Evolutionary conservation across 2,329 filamentous ascomycete species (phyloP), one percentile per base, ranked within the genome.

Genomic region (Drechmeria coniospora): DNA sequence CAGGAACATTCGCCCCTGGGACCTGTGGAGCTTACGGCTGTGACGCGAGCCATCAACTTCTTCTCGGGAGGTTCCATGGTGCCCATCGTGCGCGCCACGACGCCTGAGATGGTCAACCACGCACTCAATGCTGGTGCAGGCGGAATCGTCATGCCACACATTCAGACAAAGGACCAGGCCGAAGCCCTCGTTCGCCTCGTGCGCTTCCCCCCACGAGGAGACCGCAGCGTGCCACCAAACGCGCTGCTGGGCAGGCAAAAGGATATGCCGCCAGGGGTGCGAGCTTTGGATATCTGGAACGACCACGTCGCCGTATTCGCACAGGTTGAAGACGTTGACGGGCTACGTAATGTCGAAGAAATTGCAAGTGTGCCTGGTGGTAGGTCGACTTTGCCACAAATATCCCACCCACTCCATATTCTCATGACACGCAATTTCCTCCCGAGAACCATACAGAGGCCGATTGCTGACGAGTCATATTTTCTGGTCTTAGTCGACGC

Each of bases 1-100:
- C n/a, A 31, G 29, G 29, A 31, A 6, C 29, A 31, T 24, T 22
- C 29, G 8, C 29, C 29, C 12, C 24, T 31, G 15, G 27, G 23
- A 19, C 18, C 29, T 15, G 27, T 25, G 8, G 19, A 26, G 3
- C 29, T 31, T 22, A 16, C 23, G 12, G 23, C 13, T 16, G 14
- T 24, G 3, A 27, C 27, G 19, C 29, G 29, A n/a, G 23, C 25
- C 9, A 27, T 31, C 17, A 23, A 31, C 6, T 31, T 26, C 15
- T 15, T 26, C 29, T 31, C 29, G 6, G 19, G 15, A 9, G 29
- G 29, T 10, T 23, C 29, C 18, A 31, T 31, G 29, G 24, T 31
- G 9, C 29, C 29, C 13, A 26, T 31, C 23, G 29, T 27, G 8
- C 29, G 29, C 12, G 20, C 18, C 25, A 26, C 15, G 19, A 18